Percentiles rank a stretch among this genome's conserved stretches.
Evolutionary conservation across 176 grass and related monocot species (phyloP).

Genomic region (Panicum miliaceum): DNA sequence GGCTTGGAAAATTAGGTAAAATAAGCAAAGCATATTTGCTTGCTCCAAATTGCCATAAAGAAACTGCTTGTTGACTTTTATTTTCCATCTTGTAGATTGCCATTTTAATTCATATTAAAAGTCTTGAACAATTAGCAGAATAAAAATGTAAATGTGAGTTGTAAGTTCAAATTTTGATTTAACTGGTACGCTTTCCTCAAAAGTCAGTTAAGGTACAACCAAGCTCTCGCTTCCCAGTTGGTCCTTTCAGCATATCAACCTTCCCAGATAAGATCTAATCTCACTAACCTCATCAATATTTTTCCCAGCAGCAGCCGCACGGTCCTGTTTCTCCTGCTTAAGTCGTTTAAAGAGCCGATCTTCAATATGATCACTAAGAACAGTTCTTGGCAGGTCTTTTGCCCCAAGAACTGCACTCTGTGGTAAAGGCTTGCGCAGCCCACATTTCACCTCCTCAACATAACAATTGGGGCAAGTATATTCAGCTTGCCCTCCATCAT

Average conservation of each 20-base stretch:
- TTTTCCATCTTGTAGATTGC: background rate
- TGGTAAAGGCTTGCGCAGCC: conserved; percentile 88
- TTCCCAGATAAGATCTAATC: conserved; percentile 20
- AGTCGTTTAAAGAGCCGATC: conserved; percentile 78
- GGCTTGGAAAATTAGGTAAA: background rate
- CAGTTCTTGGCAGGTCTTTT: conserved; percentile 93
- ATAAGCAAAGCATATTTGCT: conserved; percentile 6
- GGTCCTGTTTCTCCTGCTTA: conserved; percentile 78
- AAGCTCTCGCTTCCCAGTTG: background rate
- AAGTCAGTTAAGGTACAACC: conserved; percentile 1
- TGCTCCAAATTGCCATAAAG: conserved; percentile 6
- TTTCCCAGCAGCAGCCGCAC: conserved; percentile 70
- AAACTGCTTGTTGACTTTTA: conserved; percentile 2
- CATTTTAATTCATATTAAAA: background rate
- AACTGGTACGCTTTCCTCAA: conserved; percentile 8
- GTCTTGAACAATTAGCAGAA: conserved; percentile 20
- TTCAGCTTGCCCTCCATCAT: conserved; percentile 95
- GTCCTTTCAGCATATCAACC: background rate
- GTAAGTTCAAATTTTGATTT: conserved; percentile 24
- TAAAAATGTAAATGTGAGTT: conserved; percentile 18
- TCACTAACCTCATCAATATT: conserved; percentile 78
- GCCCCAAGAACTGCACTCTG: conserved; percentile 98
- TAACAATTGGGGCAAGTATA: conserved; percentile 98
- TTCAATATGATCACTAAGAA: conserved; percentile 97
- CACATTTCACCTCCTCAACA: conserved; percentile 76